Conservation (phyloP, 2,329 filamentous ascomycete species). For the Chlorencoelia australis region DNA sequence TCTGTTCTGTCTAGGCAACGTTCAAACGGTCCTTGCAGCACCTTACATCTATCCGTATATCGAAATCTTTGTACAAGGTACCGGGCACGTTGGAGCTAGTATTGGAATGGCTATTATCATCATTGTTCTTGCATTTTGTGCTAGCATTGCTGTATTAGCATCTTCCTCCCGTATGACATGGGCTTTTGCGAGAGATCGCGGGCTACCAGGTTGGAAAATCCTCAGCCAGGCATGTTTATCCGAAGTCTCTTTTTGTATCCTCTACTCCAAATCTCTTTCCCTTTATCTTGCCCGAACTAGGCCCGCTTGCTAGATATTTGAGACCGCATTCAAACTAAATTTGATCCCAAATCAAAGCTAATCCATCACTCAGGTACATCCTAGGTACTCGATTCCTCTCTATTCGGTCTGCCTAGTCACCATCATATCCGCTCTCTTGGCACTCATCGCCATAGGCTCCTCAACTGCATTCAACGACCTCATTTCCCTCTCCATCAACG, state of each 20-base stretch:
- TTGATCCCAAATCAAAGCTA: too few species aligned
- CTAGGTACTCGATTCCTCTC: constrained; percentile 31
- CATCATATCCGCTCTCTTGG: constrained; percentile 14
- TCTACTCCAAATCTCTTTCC: too few species aligned
- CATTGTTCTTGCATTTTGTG: constrained; percentile 29
- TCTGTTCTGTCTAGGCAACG: constrained; percentile 27
- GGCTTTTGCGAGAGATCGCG: constrained; percentile 35
- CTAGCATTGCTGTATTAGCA: constrained; percentile 28
- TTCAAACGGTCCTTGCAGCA: constrained; percentile 29
- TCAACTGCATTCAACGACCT: constrained; percentile 41
- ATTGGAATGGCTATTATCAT: constrained; percentile 38
- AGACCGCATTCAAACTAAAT: too few species aligned
- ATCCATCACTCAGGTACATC: constrained; percentile 28
- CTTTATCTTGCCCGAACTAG: too few species aligned
- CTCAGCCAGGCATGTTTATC: constrained; percentile 29
- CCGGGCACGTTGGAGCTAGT: constrained; percentile 33
- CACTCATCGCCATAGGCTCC: constrained; percentile 39
- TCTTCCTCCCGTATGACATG: constrained; percentile 30
- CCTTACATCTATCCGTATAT: constrained; percentile 38
- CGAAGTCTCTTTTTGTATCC: too few species aligned
- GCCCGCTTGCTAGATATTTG: too few species aligned
- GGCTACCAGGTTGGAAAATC: constrained; percentile 31
- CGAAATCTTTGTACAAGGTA: constrained; percentile 40
- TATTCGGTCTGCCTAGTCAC: constrained; percentile 24
- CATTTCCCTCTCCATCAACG: constrained; percentile 38